These are phyloP conservation scores for Pythium dissimile DNA, from an alignment of 352 stramenopile species.

Conservation along the genomic window DNA sequence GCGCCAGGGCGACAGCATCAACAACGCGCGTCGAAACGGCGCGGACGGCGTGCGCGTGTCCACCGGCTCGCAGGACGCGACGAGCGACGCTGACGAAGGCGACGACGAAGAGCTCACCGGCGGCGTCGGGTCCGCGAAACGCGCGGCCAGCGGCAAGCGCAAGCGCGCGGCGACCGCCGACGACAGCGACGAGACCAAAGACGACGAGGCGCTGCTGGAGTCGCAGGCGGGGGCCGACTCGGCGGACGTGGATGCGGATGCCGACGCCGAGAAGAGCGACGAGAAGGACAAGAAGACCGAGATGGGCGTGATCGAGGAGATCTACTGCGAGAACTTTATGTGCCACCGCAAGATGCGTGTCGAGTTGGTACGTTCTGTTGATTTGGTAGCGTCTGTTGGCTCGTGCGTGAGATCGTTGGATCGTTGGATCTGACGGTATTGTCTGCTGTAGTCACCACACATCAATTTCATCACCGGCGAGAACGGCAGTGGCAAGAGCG, in stretches of 20 bases:
- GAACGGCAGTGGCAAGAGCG: slow-evolving; percentile 95
- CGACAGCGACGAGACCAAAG: slow-evolving; percentile 14
- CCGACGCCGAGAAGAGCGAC: slow-evolving; percentile 1
- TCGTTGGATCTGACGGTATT: neutral
- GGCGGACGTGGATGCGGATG: neutral
- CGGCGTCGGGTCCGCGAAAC: neutral
- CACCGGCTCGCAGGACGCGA: slow-evolving; percentile 22
- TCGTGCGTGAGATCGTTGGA: neutral
- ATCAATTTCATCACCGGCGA: slow-evolving; percentile 92
- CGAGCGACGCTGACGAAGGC: slow-evolving; percentile 17
- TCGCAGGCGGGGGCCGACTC: slow-evolving; percentile 5
- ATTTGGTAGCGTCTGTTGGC: neutral
- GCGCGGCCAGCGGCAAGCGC: neutral
- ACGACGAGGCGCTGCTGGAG: slow-evolving; percentile 10
- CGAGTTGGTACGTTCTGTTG: slow-evolving; percentile 39
- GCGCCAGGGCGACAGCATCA: slow-evolving; percentile 16
- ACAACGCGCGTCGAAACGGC: neutral
- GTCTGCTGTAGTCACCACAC: slow-evolving; percentile 37
- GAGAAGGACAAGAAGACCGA: slow-evolving; percentile 51
- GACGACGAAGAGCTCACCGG: slow-evolving; percentile 8
- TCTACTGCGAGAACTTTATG: slow-evolving; percentile 99
- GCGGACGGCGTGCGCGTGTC: slow-evolving; percentile 2
- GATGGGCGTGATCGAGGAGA: slow-evolving; percentile 93
- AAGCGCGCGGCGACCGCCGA: slow-evolving; percentile 26
- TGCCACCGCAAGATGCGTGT: slow-evolving; percentile 94